These are phyloP conservation scores for Cryptosporidium viatorum DNA, from an alignment of 169 alveolate species.

Conservation along the genomic window DNA sequence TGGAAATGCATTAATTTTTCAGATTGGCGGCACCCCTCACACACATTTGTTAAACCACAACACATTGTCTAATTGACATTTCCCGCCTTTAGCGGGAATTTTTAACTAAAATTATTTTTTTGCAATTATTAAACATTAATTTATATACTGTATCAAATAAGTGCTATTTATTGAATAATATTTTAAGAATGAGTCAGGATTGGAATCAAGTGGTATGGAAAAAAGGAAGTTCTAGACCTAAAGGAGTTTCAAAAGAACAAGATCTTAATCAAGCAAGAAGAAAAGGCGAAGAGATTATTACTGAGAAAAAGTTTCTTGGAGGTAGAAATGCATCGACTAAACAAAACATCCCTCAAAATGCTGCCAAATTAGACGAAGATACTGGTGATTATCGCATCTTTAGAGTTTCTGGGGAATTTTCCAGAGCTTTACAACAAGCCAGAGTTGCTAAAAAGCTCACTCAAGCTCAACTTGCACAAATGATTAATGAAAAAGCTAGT, in stretches of 20 bases:
- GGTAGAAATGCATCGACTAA: slow-evolving; percentile 65
- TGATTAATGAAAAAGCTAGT: slow-evolving; percentile 83
- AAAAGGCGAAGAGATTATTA: slow-evolving; percentile 66
- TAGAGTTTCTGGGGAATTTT: slow-evolving; percentile 70
- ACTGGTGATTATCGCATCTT: slow-evolving; percentile 67
- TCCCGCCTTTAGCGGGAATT: slow-evolving; percentile 12
- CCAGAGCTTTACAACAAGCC: slow-evolving; percentile 80
- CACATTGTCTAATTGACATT: slow-evolving; percentile 13
- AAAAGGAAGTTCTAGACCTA: slow-evolving; percentile 45
- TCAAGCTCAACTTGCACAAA: slow-evolving; percentile 86
- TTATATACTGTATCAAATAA: not conserved
- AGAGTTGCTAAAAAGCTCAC: slow-evolving; percentile 81
- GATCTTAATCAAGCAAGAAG: slow-evolving; percentile 67
- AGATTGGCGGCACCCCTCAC: slow-evolving; percentile 19
- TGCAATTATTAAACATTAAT: no score
- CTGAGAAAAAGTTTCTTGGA: slow-evolving; percentile 65
- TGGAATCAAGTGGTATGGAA: slow-evolving; percentile 75
- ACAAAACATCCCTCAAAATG: slow-evolving; percentile 38
- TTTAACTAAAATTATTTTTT: no score
- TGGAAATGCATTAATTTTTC: not conserved
- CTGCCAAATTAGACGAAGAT: slow-evolving; percentile 62
- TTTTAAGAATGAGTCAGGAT: slow-evolving; percentile 41
- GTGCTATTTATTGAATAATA: not conserved
- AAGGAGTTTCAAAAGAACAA: slow-evolving; percentile 70
- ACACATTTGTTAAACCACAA: not conserved